A percentile compares a stretch with the other conserved stretches of the same genome.
These are phyloP conservation scores for Trichoderma guizhouense DNA, from an alignment of 2,329 filamentous ascomycete genomes.

Conservation along the genomic window DNA sequence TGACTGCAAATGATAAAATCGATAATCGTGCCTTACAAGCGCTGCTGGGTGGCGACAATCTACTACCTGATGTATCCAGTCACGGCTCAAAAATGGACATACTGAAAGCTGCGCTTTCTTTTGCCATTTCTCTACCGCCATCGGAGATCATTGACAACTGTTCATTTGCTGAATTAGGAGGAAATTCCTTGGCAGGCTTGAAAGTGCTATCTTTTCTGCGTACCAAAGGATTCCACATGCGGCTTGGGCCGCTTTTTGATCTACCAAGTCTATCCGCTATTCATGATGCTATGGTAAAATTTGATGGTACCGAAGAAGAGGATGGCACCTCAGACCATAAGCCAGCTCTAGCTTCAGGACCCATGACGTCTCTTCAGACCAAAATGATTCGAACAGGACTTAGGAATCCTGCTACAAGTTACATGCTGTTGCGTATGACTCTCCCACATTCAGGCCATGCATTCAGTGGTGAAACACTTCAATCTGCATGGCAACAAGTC, in stretches of 20 bases:
- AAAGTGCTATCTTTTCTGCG: neutral
- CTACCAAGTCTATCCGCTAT: neutral
- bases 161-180: neutral
- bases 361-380: neutral
- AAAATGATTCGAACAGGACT: neutral
- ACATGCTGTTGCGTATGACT: neutral
- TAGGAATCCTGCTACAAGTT: neutral
- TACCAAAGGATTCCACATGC: neutral
- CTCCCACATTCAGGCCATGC: neutral
- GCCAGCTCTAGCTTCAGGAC: neutral
- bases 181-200: neutral
- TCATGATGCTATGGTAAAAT: neutral
- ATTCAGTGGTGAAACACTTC: neutral
- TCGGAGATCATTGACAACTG: neutral
- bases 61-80: neutral
- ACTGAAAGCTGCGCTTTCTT: neutral
- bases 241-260: neutral
- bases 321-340: neutral
- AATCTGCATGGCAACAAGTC: neutral
- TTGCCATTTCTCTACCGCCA: neutral
- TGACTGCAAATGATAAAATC: neutral
- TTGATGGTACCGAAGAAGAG: neutral
- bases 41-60: neutral
- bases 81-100: neutral
- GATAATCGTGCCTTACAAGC: neutral